Evolutionary conservation across 768 basidiomycete species (phyloP).

Genomic region (Suillus occidentalis): DNA sequence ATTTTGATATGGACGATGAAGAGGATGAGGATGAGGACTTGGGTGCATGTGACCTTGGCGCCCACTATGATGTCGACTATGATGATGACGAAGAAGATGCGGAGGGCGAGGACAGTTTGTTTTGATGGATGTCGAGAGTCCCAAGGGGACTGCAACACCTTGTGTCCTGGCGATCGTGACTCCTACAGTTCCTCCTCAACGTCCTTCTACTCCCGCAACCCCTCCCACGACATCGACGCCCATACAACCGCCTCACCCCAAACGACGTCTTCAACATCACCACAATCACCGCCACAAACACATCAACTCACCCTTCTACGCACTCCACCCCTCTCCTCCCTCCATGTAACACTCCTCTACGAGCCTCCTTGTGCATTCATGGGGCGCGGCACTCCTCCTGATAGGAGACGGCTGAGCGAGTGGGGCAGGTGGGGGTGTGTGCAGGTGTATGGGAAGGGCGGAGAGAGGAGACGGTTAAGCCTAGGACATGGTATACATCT

Average conservation of each 20-base stretch:
- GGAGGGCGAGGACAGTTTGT: conserved; percentile 11
- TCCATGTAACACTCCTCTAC: conserved; percentile 33
- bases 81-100: conserved; percentile 17
- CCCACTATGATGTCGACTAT: conserved; percentile 13
- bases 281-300: conserved; percentile 3
- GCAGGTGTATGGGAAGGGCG: background rate
- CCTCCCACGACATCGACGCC: background rate
- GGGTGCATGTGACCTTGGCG: conserved; percentile 27
- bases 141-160: background rate
- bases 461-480: background rate
- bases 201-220: background rate
- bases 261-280: background rate
- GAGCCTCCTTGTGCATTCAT: conserved; percentile 35
- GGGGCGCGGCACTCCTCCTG: conserved; percentile 35
- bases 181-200: background rate
- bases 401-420: conserved; percentile 28
- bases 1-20: conserved; percentile 33
- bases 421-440: conserved; percentile 24
- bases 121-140: background rate
- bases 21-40: conserved; percentile 28
- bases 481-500: background rate
- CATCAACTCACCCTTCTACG: conserved; percentile 16
- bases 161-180: background rate
- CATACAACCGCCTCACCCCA: background rate
- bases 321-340: conserved; percentile 23